Evolutionary conservation across 768 basidiomycete species (phyloP).

Genomic region (Thelephora ganbajun): DNA sequence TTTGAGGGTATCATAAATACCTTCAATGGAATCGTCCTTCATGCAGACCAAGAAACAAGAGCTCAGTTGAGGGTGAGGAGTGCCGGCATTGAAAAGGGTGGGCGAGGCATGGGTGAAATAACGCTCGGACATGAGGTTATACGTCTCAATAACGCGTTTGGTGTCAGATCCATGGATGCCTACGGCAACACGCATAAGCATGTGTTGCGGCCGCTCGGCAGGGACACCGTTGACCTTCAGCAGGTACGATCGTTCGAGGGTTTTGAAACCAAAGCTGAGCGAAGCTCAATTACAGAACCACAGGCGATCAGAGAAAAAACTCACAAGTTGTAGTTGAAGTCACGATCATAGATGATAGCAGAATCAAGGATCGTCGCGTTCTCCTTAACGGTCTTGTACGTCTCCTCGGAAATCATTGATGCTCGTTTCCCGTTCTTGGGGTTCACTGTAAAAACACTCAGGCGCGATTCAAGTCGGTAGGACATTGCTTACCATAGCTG

Average conservation of each 20-base stretch:
- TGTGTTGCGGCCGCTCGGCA: conserved; percentile 95
- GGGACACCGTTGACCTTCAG: conserved; percentile 89
- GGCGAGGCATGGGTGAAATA: conserved; percentile 98
- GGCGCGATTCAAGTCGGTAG: neutral
- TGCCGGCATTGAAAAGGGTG: conserved; percentile 96
- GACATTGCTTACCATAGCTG: conserved; percentile 51
- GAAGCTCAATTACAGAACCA: conserved; percentile 1
- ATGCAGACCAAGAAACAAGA: conserved; percentile 97
- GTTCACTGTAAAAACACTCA: conserved; percentile 45
- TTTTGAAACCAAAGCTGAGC: conserved; percentile 95
- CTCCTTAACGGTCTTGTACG: conserved; percentile 66
- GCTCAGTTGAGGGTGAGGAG: conserved; percentile 86
- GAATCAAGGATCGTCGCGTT: conserved; percentile 79
- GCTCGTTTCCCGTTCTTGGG: conserved; percentile 84
- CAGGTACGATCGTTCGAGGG: conserved; percentile 93
- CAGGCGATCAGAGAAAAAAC: conserved; percentile 15
- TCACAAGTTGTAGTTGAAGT: conserved; percentile 93
- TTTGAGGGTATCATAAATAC: conserved; percentile 98
- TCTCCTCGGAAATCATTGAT: conserved; percentile 85
- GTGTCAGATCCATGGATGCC: conserved; percentile 89
- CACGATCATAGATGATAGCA: conserved; percentile 94
- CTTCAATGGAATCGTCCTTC: conserved; percentile 98
- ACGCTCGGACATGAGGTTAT: conserved; percentile 93
- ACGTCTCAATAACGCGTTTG: conserved; percentile 81
- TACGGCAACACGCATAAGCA: conserved; percentile 99